Conservation (phyloP, 371 early-diverging fungal species). For the Mortierella sp. region DNA sequence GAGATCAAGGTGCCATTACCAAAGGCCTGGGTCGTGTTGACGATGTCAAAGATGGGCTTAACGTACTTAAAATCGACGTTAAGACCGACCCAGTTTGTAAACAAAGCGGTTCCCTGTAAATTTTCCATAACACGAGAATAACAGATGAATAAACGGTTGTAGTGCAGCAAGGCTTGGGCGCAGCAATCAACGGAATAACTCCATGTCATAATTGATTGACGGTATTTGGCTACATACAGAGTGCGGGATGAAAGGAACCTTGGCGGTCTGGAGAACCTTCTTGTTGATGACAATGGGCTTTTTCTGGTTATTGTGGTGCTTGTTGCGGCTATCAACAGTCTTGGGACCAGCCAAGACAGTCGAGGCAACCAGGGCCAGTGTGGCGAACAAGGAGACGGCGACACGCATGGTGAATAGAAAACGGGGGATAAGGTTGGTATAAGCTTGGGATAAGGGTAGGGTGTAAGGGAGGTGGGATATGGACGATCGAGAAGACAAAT, state of each 20-base stretch:
- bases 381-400: conserved; percentile 40
- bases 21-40: conserved; percentile 60
- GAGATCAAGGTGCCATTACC: conserved; percentile 59
- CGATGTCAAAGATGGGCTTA: conserved; percentile 61
- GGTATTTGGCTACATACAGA: conserved; percentile 24
- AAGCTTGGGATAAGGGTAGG: not conserved
- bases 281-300: conserved; percentile 53
- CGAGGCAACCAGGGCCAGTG: conserved; percentile 47
- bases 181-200: too few species aligned
- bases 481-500: not conserved
- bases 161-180: too few species aligned
- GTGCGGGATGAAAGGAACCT: conserved; percentile 64
- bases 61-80: conserved; percentile 70
- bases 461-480: not conserved
- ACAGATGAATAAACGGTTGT: too few species aligned
- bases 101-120: conserved; percentile 30
- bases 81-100: conserved; percentile 70
- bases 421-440: not conserved
- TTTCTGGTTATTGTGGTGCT: conserved; percentile 10
- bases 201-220: too few species aligned
- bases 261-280: conserved; percentile 58
- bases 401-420: conserved; percentile 19
- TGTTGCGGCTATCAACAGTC: conserved; percentile 6
- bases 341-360: conserved; percentile 37
- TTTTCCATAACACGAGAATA: too few species aligned